These are phyloP conservation scores for Cajanus cajan DNA, from an alignment of 306 rosid species.

Conservation along the genomic window DNA sequence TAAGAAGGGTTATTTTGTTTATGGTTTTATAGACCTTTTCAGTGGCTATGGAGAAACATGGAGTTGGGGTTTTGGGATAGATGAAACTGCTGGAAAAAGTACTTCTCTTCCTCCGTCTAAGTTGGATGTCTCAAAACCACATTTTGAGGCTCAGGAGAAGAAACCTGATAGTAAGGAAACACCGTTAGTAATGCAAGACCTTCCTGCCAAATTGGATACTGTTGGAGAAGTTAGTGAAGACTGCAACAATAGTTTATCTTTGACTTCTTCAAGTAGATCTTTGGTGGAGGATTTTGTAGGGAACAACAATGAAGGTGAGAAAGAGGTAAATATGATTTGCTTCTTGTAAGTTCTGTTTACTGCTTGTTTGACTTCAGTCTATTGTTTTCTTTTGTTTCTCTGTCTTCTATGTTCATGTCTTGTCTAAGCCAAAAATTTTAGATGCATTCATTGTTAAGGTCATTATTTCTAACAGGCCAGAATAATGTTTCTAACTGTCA, in stretches of 20 bases:
- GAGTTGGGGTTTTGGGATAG: slow-evolving; percentile 83
- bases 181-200: slow-evolving; percentile 39
- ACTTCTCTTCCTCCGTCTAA: slow-evolving; percentile 41
- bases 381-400: slow-evolving; percentile 7
- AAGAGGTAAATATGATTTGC: slow-evolving; percentile 55
- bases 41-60: slow-evolving; percentile 87
- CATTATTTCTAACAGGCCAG: slow-evolving; percentile 3
- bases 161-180: slow-evolving; percentile 45
- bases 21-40: slow-evolving; percentile 89
- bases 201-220: slow-evolving; percentile 47
- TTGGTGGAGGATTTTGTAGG: slow-evolving; percentile 31
- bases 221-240: slow-evolving; percentile 72
- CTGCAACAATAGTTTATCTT: slow-evolving; percentile 42
- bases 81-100: slow-evolving; percentile 46
- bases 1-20: slow-evolving; percentile 64
- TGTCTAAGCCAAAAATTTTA: neutral
- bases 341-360: slow-evolving; percentile 7
- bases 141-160: slow-evolving; percentile 45
- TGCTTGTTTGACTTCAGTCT: slow-evolving; percentile 15
- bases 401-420: neutral
- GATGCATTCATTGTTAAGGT: neutral
- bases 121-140: slow-evolving; percentile 44
- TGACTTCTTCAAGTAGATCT: slow-evolving; percentile 52
- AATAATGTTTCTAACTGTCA: neutral
- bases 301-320: slow-evolving; percentile 46